Conservation (phyloP, 805 yeast species). For the Candida argentea region DNA sequence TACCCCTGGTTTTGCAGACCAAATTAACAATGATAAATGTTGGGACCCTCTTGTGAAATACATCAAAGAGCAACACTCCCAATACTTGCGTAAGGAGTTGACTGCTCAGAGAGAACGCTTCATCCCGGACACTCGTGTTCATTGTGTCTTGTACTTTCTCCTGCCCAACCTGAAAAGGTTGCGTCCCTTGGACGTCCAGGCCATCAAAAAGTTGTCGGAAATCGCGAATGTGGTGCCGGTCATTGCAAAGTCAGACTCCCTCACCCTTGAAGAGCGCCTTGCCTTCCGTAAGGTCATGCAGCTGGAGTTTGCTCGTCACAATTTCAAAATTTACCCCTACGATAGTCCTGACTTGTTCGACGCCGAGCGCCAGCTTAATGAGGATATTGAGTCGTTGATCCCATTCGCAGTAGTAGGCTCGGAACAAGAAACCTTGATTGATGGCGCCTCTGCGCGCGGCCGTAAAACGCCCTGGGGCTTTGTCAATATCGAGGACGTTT, state of each 20-base stretch:
- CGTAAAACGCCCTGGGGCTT: constrained; percentile 92
- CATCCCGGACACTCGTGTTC: constrained; percentile 84
- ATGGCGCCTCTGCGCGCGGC: constrained; percentile 78
- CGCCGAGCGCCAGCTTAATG: constrained; percentile 65
- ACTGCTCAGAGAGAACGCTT: constrained; percentile 85
- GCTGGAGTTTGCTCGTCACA: constrained; percentile 62
- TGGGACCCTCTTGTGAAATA: constrained; percentile 95
- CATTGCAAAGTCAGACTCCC: constrained; percentile 86
- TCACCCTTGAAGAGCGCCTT: constrained; percentile 78
- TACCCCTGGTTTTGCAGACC: constrained; percentile 98
- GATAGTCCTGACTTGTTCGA: constrained; percentile 60
- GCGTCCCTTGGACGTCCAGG: constrained; percentile 71
- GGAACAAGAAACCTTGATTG: constrained; percentile 61
- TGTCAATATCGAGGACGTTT: constrained; percentile 86
- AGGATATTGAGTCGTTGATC: constrained; percentile 60
- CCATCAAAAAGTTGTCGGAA: constrained; percentile 75
- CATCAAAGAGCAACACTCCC: constrained; percentile 90
- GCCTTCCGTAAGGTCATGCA: constrained; percentile 69
- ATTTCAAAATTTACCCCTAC: constrained; percentile 76
- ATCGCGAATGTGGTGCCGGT: constrained; percentile 91
- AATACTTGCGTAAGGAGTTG: constrained; percentile 83
- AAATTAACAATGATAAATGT: constrained; percentile 86
- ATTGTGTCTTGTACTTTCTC: constrained; percentile 83
- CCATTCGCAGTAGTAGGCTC: constrained; percentile 96
- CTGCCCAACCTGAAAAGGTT: constrained; percentile 86